phyloP scores from a whole-genome alignment of 805 yeast genomes.

The Cyberlindnera amylophila region DNA sequence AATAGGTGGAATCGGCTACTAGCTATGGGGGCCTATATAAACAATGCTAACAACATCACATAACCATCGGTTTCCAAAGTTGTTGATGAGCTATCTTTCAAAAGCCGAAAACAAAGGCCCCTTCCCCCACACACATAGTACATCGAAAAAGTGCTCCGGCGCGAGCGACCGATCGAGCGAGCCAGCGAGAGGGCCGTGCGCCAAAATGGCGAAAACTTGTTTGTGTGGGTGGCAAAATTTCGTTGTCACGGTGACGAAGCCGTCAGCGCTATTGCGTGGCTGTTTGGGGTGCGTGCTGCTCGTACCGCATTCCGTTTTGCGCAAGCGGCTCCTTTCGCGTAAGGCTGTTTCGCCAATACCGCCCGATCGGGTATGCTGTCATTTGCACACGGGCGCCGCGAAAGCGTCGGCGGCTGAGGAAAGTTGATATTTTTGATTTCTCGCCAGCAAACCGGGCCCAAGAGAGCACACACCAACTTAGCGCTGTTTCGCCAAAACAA shows the following conservation, averaged over 20 bases:
- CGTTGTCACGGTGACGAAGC: not conserved
- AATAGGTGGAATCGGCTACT: too few species aligned
- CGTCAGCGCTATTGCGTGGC: not conserved
- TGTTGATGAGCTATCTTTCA: too few species aligned
- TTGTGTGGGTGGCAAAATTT: conserved; percentile 3
- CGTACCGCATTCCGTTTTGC: conserved; percentile 7
- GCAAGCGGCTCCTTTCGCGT: not conserved
- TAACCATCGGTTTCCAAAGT: too few species aligned
- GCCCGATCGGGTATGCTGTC: conserved; percentile 4
- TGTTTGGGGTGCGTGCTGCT: not conserved
- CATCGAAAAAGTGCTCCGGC: too few species aligned
- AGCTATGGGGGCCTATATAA: too few species aligned
- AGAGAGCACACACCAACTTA: not conserved
- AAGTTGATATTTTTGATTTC: conserved; percentile 14
- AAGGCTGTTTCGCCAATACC: not conserved
- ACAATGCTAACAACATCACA: too few species aligned
- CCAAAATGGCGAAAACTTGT: not conserved
- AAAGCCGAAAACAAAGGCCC: too few species aligned
- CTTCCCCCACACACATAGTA: too few species aligned
- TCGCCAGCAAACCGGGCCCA: conserved; percentile 14
- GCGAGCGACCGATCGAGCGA: too few species aligned
- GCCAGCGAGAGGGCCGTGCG: too few species aligned
- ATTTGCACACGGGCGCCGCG: not conserved
- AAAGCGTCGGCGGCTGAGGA: not conserved
- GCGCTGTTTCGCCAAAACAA: too few species aligned